phyloP scores from a whole-genome alignment of 148 eudicot species.

The Rheum nobile region DNA sequence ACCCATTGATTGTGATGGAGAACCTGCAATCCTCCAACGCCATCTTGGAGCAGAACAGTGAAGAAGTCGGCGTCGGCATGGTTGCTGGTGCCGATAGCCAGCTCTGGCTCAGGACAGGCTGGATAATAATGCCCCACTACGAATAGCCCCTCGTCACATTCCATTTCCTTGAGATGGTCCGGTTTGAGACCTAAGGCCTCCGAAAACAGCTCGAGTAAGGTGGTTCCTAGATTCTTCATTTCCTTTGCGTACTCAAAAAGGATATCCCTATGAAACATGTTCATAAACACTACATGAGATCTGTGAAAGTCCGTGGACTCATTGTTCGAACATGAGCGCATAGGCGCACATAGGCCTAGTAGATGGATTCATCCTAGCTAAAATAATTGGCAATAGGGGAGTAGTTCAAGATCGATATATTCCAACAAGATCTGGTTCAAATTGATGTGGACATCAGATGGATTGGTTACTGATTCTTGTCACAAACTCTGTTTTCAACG shows the following conservation, averaged over 20 bases:
- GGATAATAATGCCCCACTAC: constrained; percentile 39
- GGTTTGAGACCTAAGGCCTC: constrained; percentile 36
- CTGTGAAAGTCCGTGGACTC: no score
- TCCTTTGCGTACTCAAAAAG: constrained; percentile 27
- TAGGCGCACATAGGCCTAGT: no score
- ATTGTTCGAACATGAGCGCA: no score
- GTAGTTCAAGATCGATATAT: no score
- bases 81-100: constrained; percentile 19
- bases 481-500: no score
- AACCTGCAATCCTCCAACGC: constrained; percentile 27
- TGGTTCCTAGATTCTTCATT: constrained; percentile 20
- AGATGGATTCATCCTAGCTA: no score
- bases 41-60: constrained; percentile 27
- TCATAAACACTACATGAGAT: no score
- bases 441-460: no score
- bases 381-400: no score
- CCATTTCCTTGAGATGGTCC: constrained; percentile 24
- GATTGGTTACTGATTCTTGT: no score
- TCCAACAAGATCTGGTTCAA: no score
- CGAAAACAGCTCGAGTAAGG: constrained; percentile 32
- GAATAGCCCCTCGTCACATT: constrained; percentile 20
- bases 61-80: constrained; percentile 26
- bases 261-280: constrained; percentile 18
- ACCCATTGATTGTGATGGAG: constrained; percentile 21
- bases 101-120: constrained; percentile 37